Conservation (phyloP, 345 rosid genomes). For the Geranium rotundifolium region DNA sequence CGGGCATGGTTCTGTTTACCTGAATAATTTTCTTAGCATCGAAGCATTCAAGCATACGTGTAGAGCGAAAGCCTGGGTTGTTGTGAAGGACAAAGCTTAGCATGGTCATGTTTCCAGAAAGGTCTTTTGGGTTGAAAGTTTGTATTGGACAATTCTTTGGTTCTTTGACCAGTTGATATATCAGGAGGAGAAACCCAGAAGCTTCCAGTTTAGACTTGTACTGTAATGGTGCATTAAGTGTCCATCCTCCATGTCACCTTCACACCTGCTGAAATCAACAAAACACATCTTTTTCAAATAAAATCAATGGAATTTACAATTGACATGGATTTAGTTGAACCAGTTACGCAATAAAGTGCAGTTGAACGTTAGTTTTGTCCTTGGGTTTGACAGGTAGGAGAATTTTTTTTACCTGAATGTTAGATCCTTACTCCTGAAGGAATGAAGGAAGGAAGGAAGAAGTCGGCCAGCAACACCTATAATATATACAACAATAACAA, state of each 20-base stretch:
- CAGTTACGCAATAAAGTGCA: background rate
- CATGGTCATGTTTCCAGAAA: constrained; percentile 4
- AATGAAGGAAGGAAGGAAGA: no score
- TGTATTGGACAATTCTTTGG: constrained; percentile 2
- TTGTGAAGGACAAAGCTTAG: constrained; percentile 1
- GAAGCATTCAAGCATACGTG: constrained; percentile 5
- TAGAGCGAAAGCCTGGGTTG: background rate
- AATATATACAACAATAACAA: no score
- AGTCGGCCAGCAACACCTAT: no score
- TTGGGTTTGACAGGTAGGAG: no score
- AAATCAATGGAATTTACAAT: no score
- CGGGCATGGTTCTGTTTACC: constrained; percentile 1
- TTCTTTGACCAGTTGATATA: background rate
- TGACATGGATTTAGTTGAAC: background rate
- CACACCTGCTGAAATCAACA: no score
- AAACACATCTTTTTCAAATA: background rate
- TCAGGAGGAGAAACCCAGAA: constrained; percentile 6
- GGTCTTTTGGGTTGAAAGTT: background rate
- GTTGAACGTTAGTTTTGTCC: background rate
- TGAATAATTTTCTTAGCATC: constrained; percentile 5
- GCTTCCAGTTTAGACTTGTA: constrained; percentile 5
- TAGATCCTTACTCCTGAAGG: no score
- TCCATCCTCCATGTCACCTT: background rate
- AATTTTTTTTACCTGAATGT: no score
- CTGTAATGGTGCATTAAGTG: background rate